These are phyloP conservation scores for Malbranchea zuffiana DNA, from an alignment of 2,329 filamentous ascomycete genomes.

Conservation along the genomic window DNA sequence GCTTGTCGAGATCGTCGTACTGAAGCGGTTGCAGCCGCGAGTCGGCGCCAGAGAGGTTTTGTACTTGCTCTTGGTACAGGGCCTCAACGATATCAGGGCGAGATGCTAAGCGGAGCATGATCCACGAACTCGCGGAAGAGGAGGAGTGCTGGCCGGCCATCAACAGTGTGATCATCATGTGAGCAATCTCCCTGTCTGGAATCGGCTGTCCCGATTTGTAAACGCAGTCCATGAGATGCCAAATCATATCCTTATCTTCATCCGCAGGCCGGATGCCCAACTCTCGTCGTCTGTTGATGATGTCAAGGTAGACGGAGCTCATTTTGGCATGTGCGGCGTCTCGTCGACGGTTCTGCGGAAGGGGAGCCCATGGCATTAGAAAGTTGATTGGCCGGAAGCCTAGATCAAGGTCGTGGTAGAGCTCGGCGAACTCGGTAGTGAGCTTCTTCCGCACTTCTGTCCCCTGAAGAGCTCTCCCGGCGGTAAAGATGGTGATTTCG, in stretches of 20 bases:
- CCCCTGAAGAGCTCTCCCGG: slow-evolving; percentile 10
- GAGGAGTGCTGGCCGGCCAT: slow-evolving; percentile 80
- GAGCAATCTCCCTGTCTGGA: slow-evolving; percentile 65
- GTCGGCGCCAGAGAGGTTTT: slow-evolving; percentile 31
- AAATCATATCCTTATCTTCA: slow-evolving; percentile 57
- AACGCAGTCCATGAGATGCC: slow-evolving; percentile 62
- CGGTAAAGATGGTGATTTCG: no score
- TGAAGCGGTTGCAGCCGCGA: slow-evolving; percentile 45
- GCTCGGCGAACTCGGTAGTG: slow-evolving; percentile 58
- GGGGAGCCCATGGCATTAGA: slow-evolving; percentile 64
- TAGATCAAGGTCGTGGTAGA: slow-evolving; percentile 71
- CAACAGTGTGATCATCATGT: slow-evolving; percentile 77
- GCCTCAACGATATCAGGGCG: slow-evolving; percentile 59
- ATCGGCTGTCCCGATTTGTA: slow-evolving; percentile 63
- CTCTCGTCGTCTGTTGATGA: slow-evolving; percentile 54
- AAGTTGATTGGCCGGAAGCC: slow-evolving; percentile 76
- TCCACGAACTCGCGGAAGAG: slow-evolving; percentile 66
- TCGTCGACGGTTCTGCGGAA: slow-evolving; percentile 63
- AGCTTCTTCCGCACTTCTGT: slow-evolving; percentile 57
- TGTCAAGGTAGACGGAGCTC: slow-evolving; percentile 58
- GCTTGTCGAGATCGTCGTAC: slow-evolving; percentile 48
- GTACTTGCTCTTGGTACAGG: slow-evolving; percentile 56
- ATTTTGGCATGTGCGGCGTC: slow-evolving; percentile 62
- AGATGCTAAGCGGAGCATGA: slow-evolving; percentile 60
- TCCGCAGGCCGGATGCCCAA: slow-evolving; percentile 15